Evolutionary conservation across 2,329 filamentous ascomycete species (phyloP), one percentile per base, ranked within the genome.

Genomic region (Dothideomycetidae sp.): DNA sequence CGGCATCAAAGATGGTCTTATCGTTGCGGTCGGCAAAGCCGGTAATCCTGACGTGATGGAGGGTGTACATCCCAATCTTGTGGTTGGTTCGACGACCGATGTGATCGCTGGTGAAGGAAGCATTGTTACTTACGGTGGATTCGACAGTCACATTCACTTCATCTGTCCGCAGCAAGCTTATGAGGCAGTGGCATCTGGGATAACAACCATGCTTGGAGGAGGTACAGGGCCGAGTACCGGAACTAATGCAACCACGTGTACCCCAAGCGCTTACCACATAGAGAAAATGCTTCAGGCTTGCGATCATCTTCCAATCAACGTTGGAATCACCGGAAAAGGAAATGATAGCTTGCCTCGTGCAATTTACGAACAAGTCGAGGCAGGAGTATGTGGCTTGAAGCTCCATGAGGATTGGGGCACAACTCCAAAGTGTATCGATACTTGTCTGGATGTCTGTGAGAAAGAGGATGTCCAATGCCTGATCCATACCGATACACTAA

Each of bases 11-110:
- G 61, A 85, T 48, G 86, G 88, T 2, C 55, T 80, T 28, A 94
- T 96, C 50, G 77, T 78, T 17, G 88, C 75, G 1, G 88, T 96
- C 48, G 88, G 88, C 42, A 94, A 96, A 60, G 84, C 88, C 11
- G 88, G 88, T 13, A 96, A 94, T 51, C 88, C 88, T n/a, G 88
- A 96, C 59, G 75, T 93, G 32, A 94, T 94, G 88, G 79, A 90
- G 19, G 82, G 82, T 3, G 83, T 96, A 5, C 67, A 78, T 42
- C 66, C 74, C 0, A 69, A 75, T 39, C 75, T 96, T 75, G 64
- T 93, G 2, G 74, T 94, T 7, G 88, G 88, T 9, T 79, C 78
- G 45, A 83, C 81, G 47, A 96, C 88, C 0, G 88, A 96, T 63
- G 83, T 94, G 14, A 76, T 96, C 53, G 84, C 88, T 12, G 86